Evolutionary conservation across 2,329 filamentous ascomycete species (phyloP), one percentile per base, ranked within the genome.

Genomic region (Onygena corvina): DNA sequence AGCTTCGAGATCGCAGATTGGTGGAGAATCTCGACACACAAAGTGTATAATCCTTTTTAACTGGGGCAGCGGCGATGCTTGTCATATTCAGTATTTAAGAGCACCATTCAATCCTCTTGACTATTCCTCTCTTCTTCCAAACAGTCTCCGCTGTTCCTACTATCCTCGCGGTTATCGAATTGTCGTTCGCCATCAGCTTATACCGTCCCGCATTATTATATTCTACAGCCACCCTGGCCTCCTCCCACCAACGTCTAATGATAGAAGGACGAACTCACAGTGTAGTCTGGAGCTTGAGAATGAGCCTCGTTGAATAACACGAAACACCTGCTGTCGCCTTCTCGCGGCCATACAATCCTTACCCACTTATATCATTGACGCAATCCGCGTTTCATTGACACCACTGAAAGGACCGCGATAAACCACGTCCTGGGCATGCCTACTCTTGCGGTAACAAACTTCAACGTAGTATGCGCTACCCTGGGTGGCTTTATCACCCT

Each of bases 401-500:
- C n/a, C n/a, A n/a, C n/a, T n/a, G n/a, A n/a, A n/a, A n/a, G n/a
- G n/a, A n/a, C n/a, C n/a, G n/a, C n/a, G n/a, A n/a, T n/a, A n/a
- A n/a, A n/a, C n/a, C n/a, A n/a, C n/a, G n/a, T n/a, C n/a, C n/a
- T n/a, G n/a, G 60, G 56, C 44, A 79, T 83, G 79, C 78, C 79
- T 52, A 78, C 72, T 36, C 70, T 88, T 36, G 74, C 75, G 4
- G 59, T 83, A 29, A 80, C 76, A 54, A 84, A 88, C 64, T 94
- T 94, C 73, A 93, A 94, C 67, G 84, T 92, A 55, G 77, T 88
- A 49, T 80, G 86, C 61, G 82, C 84, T 48, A 77, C 86, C 5
- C 67, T 94, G 9, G 89, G 89, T 11, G 89, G 86, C 1, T 95
- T 93, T 69, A 81, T 95, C 53, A 87, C 86, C 0, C 57, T 93